Base-by-base conservation (phyloP, 169 alveolate species). In the Cryptosporidium ubiquitum region DNA sequence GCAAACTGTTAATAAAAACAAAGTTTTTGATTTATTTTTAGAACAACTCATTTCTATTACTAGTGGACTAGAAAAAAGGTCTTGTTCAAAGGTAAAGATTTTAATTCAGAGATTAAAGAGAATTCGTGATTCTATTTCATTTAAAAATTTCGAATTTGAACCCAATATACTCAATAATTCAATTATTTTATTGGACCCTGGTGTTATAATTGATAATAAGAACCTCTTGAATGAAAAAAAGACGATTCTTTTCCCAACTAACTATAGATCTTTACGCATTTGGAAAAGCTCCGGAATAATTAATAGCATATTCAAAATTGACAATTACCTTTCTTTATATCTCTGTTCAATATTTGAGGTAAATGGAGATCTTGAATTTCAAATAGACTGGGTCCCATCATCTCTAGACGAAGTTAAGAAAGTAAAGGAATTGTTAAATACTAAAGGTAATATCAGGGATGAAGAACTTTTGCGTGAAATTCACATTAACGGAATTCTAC, bases 341-440 rank as follows among this genome's bases (percentile, higher is more conserved):
- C 85, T 52, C 51, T 73, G 85, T 35, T 73, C 85, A 49, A 73
- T 55, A 55, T 26, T 5, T 55, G 52, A 35, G 4, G 20, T n/a
- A 4, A 51, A 39, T 12, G 47, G 69, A 29, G 31, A n/a, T 3
- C n/a, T 35, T 18, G 70, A 16, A 73, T 73, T 73, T 23, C 69
- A 58, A 58, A 57, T 73, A 31, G 85, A 73, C 55, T 73, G 85
- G 85, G 37, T 73, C 33, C 85, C 85, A 37, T 16, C 42, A 33
- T n/a, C 40, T 29, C 40, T 29, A 33, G 10, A 4, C 1, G 39
- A 35, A 35, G 18, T 52, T 0, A 31, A 73, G 2, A 73, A 51
- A 35, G 68, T 73, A n/a, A 55, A 35, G 1, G 57, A 52, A 26
- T 10, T 31, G 31, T 37, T 73, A 12, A 73, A 2, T n/a, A 16